phyloP scores from a whole-genome alignment of 345 rosid species.

The Rhodomyrtus tomentosa region DNA sequence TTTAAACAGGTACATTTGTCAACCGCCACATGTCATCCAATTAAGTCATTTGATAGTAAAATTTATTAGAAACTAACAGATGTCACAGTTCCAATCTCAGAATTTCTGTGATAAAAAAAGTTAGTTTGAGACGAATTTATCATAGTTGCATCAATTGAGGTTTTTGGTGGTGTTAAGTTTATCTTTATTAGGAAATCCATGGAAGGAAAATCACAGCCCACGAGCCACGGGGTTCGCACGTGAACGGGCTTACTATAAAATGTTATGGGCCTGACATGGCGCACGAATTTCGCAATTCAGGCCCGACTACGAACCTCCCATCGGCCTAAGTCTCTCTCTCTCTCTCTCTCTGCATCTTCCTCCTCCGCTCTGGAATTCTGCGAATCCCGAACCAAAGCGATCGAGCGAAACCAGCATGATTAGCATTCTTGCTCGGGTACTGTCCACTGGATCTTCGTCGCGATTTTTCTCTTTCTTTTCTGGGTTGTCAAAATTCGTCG shows the following conservation, averaged over 20 bases:
- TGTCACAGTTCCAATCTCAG: too few relatives aligned
- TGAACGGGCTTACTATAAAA: not conserved
- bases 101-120: too few relatives aligned
- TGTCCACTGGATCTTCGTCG: not conserved
- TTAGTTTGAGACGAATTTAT: too few relatives aligned
- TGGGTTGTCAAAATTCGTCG: not conserved
- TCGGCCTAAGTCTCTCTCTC: not conserved
- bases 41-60: too few relatives aligned
- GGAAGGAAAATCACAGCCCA: not conserved
- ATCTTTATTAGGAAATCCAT: not conserved
- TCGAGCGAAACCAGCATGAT: slow-evolving; percentile 29
- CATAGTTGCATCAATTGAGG: too few relatives aligned
- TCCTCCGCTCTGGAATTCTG: not conserved
- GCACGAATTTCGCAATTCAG: not conserved
- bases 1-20: too few relatives aligned
- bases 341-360: not conserved
- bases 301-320: not conserved
- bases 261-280: not conserved
- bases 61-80: too few relatives aligned
- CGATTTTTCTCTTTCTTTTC: not conserved
- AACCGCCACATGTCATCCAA: too few relatives aligned
- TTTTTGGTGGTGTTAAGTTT: not conserved
- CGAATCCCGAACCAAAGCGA: not conserved
- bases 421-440: slow-evolving; percentile 56
- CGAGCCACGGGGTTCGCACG: not conserved